Evolutionary conservation across 2,329 filamentous ascomycete genomes (phyloP).

Genomic region (Cladobotryum mycophilum): DNA sequence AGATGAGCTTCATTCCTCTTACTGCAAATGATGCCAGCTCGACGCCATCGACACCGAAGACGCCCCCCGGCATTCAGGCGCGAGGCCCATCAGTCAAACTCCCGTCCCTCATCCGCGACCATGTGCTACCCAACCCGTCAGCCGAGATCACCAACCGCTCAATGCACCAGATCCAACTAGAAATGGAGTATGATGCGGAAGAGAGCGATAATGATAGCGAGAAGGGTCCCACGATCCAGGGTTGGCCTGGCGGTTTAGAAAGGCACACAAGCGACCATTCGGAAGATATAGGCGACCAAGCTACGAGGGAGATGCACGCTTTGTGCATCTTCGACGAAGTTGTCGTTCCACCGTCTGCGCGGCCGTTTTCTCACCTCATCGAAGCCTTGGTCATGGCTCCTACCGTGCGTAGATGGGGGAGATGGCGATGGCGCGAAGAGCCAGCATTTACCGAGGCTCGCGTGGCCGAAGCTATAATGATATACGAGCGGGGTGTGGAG

Average conservation of each 20-base stretch:
- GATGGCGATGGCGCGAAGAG: constrained; percentile 18
- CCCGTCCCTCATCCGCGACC: constrained; percentile 15
- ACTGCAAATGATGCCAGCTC: constrained; percentile 3
- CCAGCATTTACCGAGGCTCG: constrained; percentile 11
- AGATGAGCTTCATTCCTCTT: constrained; percentile 9
- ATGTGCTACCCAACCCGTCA: constrained; percentile 8
- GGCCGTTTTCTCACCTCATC: constrained; percentile 11
- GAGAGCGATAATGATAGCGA: constrained; percentile 16
- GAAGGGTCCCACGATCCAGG: constrained; percentile 10
- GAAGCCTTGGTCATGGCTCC: constrained; percentile 9
- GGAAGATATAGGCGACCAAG: constrained; percentile 9
- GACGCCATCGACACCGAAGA: constrained; percentile 6
- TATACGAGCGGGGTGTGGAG: constrained; percentile 20
- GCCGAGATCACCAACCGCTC: constrained; percentile 10
- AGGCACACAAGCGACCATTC: constrained; percentile 7
- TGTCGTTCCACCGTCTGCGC: constrained; percentile 6
- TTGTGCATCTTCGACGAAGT: constrained; percentile 18
- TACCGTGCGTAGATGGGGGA: constrained; percentile 14
- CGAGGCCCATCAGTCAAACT: constrained; percentile 10
- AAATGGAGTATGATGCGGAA: constrained; percentile 17
- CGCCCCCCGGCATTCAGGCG: neutral
- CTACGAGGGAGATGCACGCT: constrained; percentile 16
- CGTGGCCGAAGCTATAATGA: constrained; percentile 19
- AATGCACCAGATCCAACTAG: constrained; percentile 19
- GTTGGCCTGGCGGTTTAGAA: constrained; percentile 11